Evolutionary conservation across 2,329 filamentous ascomycete genomes (phyloP).

Genomic region (Alternaria rosae): DNA sequence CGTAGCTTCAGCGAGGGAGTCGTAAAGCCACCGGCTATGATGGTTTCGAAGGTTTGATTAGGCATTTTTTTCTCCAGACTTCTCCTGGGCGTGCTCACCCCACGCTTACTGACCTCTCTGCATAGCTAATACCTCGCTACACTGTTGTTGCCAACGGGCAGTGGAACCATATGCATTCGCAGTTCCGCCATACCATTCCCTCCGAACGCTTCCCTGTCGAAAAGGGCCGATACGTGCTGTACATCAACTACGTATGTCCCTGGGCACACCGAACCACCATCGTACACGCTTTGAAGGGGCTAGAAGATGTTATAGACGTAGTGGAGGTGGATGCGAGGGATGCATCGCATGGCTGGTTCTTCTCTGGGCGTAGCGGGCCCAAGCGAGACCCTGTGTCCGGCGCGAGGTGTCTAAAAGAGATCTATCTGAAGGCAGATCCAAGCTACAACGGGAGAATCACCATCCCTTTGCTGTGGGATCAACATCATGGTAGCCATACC

Average conservation of each 20-base stretch:
- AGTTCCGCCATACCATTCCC: constrained; percentile 65
- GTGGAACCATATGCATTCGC: constrained; percentile 62
- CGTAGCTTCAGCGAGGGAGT: neutral
- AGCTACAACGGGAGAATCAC: constrained; percentile 68
- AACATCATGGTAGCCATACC: constrained; percentile 56
- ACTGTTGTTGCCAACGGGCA: constrained; percentile 54
- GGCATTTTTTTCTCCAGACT: neutral
- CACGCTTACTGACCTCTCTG: neutral
- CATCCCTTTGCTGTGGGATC: constrained; percentile 79
- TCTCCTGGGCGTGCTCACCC: neutral
- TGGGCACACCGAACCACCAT: constrained; percentile 66
- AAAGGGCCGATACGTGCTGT: constrained; percentile 67
- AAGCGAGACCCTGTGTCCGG: constrained; percentile 40
- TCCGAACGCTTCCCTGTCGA: constrained; percentile 65
- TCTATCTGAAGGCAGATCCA: constrained; percentile 76
- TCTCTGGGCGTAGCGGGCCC: constrained; percentile 38
- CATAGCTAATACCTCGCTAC: constrained; percentile 5
- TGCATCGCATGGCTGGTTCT: constrained; percentile 42
- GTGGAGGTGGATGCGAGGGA: constrained; percentile 52
- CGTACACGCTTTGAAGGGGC: constrained; percentile 58
- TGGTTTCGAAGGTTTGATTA: neutral
- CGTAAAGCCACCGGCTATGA: constrained; percentile 5
- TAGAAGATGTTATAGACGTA: constrained; percentile 59
- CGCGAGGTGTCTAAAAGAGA: constrained; percentile 59
- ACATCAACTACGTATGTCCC: constrained; percentile 67